Conservation (phyloP, 2,329 filamentous ascomycete genomes). For the Falciphora oryzae region DNA sequence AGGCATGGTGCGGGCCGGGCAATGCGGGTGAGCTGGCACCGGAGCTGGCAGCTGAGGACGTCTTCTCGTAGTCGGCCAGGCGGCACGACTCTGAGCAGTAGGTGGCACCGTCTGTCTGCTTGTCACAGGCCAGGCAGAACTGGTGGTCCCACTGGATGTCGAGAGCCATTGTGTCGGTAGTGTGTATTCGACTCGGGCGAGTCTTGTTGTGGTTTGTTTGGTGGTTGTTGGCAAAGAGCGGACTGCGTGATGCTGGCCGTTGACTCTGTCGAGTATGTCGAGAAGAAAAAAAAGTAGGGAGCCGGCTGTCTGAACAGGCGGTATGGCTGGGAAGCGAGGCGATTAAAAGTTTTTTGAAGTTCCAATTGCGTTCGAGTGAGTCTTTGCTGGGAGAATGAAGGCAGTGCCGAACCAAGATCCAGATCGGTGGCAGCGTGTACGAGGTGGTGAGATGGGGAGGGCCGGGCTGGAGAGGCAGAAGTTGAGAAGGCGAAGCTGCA, state of each 20-base stretch:
- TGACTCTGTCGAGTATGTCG: neutral
- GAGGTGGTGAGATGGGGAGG: constrained; percentile 1
- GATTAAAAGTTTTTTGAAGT: neutral
- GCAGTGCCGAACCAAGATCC: constrained; percentile 1
- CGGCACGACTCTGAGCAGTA: constrained; percentile 94
- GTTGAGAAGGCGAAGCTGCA: constrained; percentile 8
- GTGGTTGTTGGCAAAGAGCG: neutral
- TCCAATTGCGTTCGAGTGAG: constrained; percentile 2
- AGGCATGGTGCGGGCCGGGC: constrained; percentile 43
- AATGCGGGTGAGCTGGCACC: constrained; percentile 53
- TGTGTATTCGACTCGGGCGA: neutral
- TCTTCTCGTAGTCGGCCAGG: constrained; percentile 78
- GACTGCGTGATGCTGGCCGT: neutral
- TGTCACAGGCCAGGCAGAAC: constrained; percentile 92
- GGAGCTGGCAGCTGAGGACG: constrained; percentile 48
- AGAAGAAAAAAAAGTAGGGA: neutral
- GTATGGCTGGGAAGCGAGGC: neutral
- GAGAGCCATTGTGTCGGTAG: constrained; percentile 40
- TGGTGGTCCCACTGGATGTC: constrained; percentile 71
- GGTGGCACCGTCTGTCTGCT: constrained; percentile 72
- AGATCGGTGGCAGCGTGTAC: constrained; percentile 3
- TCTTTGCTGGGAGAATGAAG: neutral
- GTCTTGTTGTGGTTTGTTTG: neutral
- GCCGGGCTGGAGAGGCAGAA: constrained; percentile 1
- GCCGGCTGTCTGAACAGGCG: constrained; percentile 1